Evolutionary conservation across 768 basidiomycete genomes (phyloP), one percentile per base, ranked within the genome.

Genomic region (Leccinum variicolor): DNA sequence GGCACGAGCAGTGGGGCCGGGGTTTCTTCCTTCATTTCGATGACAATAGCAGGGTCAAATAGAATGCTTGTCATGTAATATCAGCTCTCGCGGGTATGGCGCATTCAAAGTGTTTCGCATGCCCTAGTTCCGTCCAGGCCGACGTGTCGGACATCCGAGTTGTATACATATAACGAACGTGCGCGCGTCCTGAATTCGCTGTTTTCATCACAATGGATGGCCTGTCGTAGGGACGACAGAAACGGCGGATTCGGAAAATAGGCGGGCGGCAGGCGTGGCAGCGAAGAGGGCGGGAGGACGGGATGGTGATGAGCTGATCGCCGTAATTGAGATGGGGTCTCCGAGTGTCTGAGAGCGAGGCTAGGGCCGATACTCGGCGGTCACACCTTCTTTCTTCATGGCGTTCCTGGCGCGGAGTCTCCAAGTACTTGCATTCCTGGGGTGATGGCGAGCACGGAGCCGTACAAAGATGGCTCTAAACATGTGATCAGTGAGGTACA

Each of bases 21-120:
- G 60, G 58, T 63, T 51, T 39, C 57, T 55, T 66, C 55, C 57
- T 66, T 66, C 57, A 45, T 54, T 53, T 31, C 48, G 31, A 19
- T 21, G 48, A 57, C 36, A 48, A 49, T 33, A n/a, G 51, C 50
- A 56, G 23, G 53, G 41, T 23, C 41, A 51, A 45, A 50, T 51
- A 26, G 41, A 39, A 47, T 21, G 36, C 50, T n/a, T 33, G 52
- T 41, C 47, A 36, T 46, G 17, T 48, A 46, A 29, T 25, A 48
- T 48, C 26, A 39, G 17, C 52, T 59, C 43, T 59, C 43, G 49
- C 57, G 48, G 57, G 52, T 47, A 29, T 33, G 41, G 31, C 48
- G 10, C 13, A 25, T 25, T 28, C 15, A 11, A 11, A 28, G 19
- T 34, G 34, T 50, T 43, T 60, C 17, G 47, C 19, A 52, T 55